These are phyloP conservation scores for Trichosporon sp. DNA, from an alignment of 1,284 basidiomycete species.

Conservation along the genomic window DNA sequence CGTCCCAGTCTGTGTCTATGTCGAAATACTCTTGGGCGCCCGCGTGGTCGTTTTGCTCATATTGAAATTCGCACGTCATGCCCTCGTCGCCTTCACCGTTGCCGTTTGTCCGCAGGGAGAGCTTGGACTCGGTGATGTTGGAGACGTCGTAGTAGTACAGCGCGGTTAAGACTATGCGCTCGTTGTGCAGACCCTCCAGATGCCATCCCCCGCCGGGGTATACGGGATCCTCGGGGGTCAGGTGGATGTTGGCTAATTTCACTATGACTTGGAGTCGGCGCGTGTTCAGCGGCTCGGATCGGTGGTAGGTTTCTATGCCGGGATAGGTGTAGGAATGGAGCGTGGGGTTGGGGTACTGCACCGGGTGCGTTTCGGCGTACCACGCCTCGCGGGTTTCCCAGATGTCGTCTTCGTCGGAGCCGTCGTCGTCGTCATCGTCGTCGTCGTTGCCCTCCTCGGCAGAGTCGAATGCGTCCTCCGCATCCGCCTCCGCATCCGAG, in stretches of 20 bases:
- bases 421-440: not conserved
- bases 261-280: constrained; percentile 12
- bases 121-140: constrained; percentile 12
- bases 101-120: constrained; percentile 4
- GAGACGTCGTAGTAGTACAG: constrained; percentile 18
- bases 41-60: constrained; percentile 10
- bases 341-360: constrained; percentile 10
- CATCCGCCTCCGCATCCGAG: not conserved
- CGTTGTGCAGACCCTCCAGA: constrained; percentile 14
- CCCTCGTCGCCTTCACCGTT: not conserved
- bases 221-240: constrained; percentile 14
- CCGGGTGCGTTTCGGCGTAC: constrained; percentile 10
- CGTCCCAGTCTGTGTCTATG: not conserved
- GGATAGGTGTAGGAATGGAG: constrained; percentile 3
- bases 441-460: not conserved
- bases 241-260: constrained; percentile 17
- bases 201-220: constrained; percentile 14
- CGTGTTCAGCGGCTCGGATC: not conserved
- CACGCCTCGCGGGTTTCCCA: constrained; percentile 1
- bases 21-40: constrained; percentile 4
- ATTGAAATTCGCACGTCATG: not conserved
- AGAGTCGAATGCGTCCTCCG: not conserved
- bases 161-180: constrained; percentile 13
- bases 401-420: not conserved
- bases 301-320: not conserved